Evolutionary conservation across 169 alveolate genomes (phyloP).

Genomic region (Blepharisma undulans): DNA sequence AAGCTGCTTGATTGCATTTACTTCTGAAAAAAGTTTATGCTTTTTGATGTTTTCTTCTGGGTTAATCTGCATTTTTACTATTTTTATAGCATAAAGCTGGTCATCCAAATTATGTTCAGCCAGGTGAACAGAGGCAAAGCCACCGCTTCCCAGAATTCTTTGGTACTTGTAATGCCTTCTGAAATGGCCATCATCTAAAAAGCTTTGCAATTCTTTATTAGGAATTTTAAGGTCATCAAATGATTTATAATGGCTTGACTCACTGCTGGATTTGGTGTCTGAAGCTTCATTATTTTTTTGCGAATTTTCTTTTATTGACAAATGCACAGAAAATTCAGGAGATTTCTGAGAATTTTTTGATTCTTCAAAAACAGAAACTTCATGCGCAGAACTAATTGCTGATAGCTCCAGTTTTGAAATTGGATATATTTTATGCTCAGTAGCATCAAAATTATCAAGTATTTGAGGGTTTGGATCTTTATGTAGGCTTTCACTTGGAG

Average conservation of each 20-base stretch:
- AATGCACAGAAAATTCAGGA: neutral
- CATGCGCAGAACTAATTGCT: neutral
- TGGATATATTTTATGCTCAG: neutral
- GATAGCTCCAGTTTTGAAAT: neutral
- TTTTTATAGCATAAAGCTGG: constrained; percentile 76
- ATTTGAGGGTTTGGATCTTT: neutral
- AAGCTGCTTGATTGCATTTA: constrained; percentile 45
- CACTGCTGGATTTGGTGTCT: neutral
- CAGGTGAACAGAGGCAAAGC: constrained; percentile 72
- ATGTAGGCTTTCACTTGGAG: neutral
- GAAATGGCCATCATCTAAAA: constrained; percentile 47
- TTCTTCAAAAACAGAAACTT: neutral
- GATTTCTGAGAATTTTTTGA: neutral
- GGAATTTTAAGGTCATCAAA: neutral
- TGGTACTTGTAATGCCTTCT: constrained; percentile 46
- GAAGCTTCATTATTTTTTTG: neutral
- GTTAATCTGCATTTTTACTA: constrained; percentile 50
- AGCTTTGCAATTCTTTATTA: neutral
- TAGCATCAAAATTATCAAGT: neutral
- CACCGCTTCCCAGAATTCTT: constrained; percentile 76
- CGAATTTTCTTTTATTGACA: neutral
- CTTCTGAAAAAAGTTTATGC: constrained; percentile 69
- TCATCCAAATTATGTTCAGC: constrained; percentile 70
- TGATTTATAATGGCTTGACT: neutral
- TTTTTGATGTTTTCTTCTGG: constrained; percentile 42